These are phyloP conservation scores for Paecilomyces dactylethromorphus DNA, from an alignment of 2,329 filamentous ascomycete genomes.

Conservation along the genomic window DNA sequence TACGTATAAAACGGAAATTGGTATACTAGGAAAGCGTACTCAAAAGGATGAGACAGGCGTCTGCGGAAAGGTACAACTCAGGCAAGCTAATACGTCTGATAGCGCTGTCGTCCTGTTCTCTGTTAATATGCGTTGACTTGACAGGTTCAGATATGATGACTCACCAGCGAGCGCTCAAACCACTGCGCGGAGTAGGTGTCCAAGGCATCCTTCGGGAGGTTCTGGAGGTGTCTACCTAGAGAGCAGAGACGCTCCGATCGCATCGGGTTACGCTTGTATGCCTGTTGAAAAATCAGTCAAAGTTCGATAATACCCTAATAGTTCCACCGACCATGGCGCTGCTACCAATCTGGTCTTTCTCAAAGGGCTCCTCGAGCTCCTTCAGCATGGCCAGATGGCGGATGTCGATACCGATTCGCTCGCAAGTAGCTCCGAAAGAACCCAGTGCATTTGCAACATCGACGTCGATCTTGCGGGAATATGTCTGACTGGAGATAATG, in stretches of 20 bases:
- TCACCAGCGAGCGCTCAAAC: conserved; percentile 64
- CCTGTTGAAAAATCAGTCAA: conserved; percentile 40
- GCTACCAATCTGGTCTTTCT: conserved; percentile 69
- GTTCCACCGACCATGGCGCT: conserved; percentile 45
- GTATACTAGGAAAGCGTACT: conserved; percentile 37
- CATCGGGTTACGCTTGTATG: conserved; percentile 59
- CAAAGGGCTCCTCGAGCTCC: conserved; percentile 80
- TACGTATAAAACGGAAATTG: conserved; percentile 55
- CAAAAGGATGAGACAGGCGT: conserved; percentile 45
- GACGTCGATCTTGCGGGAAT: conserved; percentile 76
- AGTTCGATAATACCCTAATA: background rate
- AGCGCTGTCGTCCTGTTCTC: conserved; percentile 22
- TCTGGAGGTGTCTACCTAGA: conserved; percentile 50
- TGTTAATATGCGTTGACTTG: background rate
- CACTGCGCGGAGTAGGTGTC: conserved; percentile 67
- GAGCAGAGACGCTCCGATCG: conserved; percentile 55
- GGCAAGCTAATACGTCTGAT: conserved; percentile 52
- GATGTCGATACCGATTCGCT: conserved; percentile 69
- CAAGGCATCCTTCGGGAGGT: conserved; percentile 49
- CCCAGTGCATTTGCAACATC: conserved; percentile 73
- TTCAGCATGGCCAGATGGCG: conserved; percentile 69
- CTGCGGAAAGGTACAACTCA: conserved; percentile 61
- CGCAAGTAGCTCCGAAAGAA: conserved; percentile 70
- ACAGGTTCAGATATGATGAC: background rate
- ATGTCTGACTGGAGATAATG: conserved; percentile 65